phyloP scores from a whole-genome alignment of 305 asterid species.

The Ruellia speciosa region DNA sequence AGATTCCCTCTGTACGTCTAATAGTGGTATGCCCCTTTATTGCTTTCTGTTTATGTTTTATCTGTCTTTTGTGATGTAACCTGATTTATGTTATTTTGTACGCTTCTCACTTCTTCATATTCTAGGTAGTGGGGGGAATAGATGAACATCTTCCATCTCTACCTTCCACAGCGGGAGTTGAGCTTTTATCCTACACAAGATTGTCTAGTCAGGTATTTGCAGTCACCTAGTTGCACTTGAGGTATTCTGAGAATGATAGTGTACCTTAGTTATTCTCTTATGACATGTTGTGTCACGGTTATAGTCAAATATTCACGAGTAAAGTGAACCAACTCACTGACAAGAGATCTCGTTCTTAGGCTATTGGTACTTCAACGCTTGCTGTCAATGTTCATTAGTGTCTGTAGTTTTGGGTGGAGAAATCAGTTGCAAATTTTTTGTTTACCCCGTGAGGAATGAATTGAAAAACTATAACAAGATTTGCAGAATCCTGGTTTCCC shows the following conservation, averaged over 20 bases:
- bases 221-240: background rate
- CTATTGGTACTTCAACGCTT: too few relatives aligned
- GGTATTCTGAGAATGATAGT: background rate
- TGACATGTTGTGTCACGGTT: too few relatives aligned
- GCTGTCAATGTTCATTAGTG: too few relatives aligned
- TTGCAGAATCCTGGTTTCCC: background rate
- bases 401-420: too few relatives aligned
- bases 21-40: conserved; percentile 64
- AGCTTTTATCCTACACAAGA: conserved; percentile 63
- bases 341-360: too few relatives aligned
- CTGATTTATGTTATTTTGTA: conserved; percentile 16
- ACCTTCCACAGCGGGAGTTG: conserved; percentile 62
- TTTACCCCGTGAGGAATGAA: background rate
- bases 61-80: conserved; percentile 15
- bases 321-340: too few relatives aligned
- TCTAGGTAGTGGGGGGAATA: conserved; percentile 83
- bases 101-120: conserved; percentile 17
- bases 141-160: conserved; percentile 92
- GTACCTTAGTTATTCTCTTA: background rate
- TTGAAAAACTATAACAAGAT: background rate
- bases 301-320: too few relatives aligned
- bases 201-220: conserved; percentile 66
- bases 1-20: conserved; percentile 67
- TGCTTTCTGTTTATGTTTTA: conserved; percentile 17
- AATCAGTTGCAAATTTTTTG: too few relatives aligned